phyloP scores from a whole-genome alignment of 2,329 filamentous ascomycete genomes.

The Monilinia aucupariae region DNA sequence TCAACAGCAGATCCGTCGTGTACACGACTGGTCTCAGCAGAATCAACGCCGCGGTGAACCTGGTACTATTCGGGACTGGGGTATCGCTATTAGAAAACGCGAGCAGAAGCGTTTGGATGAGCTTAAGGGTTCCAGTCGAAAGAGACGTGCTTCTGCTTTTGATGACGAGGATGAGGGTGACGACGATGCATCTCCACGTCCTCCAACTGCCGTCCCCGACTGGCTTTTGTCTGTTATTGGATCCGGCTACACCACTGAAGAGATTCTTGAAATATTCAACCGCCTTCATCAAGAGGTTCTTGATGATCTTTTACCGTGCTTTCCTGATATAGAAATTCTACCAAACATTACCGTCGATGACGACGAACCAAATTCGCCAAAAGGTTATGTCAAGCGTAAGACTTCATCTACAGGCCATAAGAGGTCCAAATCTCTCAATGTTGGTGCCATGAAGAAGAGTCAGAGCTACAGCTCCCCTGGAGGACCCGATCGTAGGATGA shows the following conservation, averaged over 20 bases:
- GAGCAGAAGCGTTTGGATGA: conserved; percentile 54
- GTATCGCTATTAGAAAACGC: conserved; percentile 57
- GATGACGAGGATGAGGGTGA: conserved; percentile 27
- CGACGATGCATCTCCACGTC: conserved; percentile 25
- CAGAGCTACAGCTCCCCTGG: conserved; percentile 11
- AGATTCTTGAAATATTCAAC: conserved; percentile 37
- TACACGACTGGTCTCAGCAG: conserved; percentile 56
- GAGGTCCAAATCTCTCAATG: conserved; percentile 34
- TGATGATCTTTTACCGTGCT: conserved; percentile 35
- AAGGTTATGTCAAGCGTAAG: conserved; percentile 29
- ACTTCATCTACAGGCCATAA: conserved; percentile 25
- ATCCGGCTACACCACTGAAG: conserved; percentile 34
- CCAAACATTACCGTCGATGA: conserved; percentile 35
- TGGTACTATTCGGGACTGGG: conserved; percentile 53
- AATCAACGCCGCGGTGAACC: conserved; percentile 39
- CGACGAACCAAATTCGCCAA: conserved; percentile 31
- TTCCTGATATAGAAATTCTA: conserved; percentile 40
- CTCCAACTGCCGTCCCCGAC: conserved; percentile 34
- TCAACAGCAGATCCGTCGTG: conserved; percentile 53
- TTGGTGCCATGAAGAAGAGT: conserved; percentile 4
- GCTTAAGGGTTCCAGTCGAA: conserved; percentile 29
- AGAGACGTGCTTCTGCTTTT: conserved; percentile 28
- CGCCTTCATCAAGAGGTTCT: conserved; percentile 36
- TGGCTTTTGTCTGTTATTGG: conserved; percentile 34
- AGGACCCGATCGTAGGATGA: conserved; percentile 22